Base-by-base conservation (phyloP, 176 grass and related monocot genomes). In the Musa beccarii region DNA sequence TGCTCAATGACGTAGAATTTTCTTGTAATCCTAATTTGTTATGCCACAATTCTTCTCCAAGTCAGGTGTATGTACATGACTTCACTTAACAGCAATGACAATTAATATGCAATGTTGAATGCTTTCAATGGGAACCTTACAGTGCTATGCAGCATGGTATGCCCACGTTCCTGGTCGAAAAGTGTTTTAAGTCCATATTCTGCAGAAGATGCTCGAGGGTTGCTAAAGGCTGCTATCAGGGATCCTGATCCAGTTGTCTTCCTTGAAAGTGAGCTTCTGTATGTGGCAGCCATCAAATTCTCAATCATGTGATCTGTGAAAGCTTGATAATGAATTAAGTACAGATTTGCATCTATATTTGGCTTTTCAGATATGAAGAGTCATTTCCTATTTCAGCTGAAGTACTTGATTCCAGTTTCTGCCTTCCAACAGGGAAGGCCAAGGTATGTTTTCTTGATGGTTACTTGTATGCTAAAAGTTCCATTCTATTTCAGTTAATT, bases 121-220 rank as follows among this genome's bases (percentile, higher is more conserved):
- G 21, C 4, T 74, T 74, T 59, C 3, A 14, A 10, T 28, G 20
- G 2, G 12, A 16, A 28, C 15, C 15, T 56, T 34, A 13, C 90
- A 98, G 94, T 98, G 94, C 75, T 98, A 89, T 89, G 94, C 88
- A 76, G 94, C 94, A 59, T 98, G 94, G 94, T 93, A 81, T 78
- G 81, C 94, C 7, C 94, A 93, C 83, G 90, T 93, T 78, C 94
- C 94, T 65, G 94, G 94, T 75, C 83, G 93, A 75, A 93, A 93
- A 78, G 90, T 98, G 78, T 80, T 28, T 28, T 91, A 43, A 73
- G 49, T 75, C 90, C 94, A 62, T 98, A 93, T 83, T 93, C 90
- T 19, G 59, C 90, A 76, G 94, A 98, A 89, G 94, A 98, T 85
- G 84, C 94, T 24, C 80, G 94, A 34, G 94, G 94, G 71, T 91